Evolutionary conservation across 2,329 filamentous ascomycete species (phyloP).

Genomic region (Colletotrichum filicis): DNA sequence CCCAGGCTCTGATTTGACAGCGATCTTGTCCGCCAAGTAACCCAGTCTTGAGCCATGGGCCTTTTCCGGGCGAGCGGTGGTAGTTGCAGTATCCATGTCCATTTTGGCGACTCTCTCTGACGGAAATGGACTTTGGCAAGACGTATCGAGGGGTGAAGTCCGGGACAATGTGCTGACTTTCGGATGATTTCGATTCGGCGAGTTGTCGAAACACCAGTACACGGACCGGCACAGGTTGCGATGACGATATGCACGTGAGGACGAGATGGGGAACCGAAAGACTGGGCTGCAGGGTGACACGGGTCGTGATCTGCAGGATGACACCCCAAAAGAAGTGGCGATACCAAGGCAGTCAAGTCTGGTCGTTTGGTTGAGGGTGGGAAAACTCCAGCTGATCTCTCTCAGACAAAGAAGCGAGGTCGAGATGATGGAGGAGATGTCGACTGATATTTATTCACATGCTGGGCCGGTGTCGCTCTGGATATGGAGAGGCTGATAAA

Average conservation of each 20-base stretch:
- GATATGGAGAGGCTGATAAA: conserved; percentile 25
- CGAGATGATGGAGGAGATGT: background rate
- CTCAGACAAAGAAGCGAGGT: background rate
- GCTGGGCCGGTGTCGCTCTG: conserved; percentile 12
- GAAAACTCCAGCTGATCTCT: conserved; percentile 1
- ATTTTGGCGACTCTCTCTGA: background rate
- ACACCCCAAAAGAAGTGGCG: conserved; percentile 11
- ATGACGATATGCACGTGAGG: conserved; percentile 31
- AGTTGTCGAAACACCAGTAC: conserved; percentile 4
- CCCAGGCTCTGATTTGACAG: conserved; percentile 80
- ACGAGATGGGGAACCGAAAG: background rate
- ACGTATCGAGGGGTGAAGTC: background rate
- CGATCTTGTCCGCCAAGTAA: conserved; percentile 67
- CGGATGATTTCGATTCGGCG: conserved; percentile 6
- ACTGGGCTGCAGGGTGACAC: conserved; percentile 13
- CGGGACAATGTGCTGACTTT: background rate
- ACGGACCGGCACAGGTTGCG: conserved; percentile 7
- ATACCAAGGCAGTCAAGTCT: conserved; percentile 19
- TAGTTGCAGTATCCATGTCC: conserved; percentile 29
- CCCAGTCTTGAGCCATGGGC: conserved; percentile 51
- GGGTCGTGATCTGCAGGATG: conserved; percentile 25
- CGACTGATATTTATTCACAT: conserved; percentile 28
- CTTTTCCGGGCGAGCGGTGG: conserved; percentile 33
- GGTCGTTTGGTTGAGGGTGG: background rate
- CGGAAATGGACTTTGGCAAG: background rate